phyloP scores from a whole-genome alignment of 148 eudicot genomes.

The Dysphania ambrosioides region DNA sequence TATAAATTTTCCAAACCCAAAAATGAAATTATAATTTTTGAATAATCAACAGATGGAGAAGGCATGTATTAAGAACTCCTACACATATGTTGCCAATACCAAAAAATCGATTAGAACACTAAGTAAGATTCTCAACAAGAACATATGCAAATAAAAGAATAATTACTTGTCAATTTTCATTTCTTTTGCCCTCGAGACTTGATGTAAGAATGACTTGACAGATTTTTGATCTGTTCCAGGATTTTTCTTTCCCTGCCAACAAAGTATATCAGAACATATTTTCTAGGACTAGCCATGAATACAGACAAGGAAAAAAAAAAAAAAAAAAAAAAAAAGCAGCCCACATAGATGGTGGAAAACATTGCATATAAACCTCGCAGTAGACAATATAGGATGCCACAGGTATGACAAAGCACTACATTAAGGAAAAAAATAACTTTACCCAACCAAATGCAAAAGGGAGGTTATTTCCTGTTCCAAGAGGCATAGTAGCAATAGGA shows the following conservation, averaged over 20 bases:
- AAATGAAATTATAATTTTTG: no score
- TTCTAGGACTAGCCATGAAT: not conserved
- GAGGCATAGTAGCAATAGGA: constrained; percentile 87
- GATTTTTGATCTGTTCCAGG: constrained; percentile 73
- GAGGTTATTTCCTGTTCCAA: constrained; percentile 96
- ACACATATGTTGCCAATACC: not conserved
- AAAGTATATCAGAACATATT: constrained; percentile 11
- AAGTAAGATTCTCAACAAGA: not conserved
- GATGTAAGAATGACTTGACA: constrained; percentile 58
- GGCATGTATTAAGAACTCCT: not conserved
- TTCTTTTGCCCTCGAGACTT: constrained; percentile 70
- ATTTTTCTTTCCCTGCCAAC: constrained; percentile 75
- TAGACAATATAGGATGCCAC: no score
- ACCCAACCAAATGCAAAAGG: constrained; percentile 99
- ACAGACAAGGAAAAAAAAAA: not conserved
- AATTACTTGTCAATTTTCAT: constrained; percentile 91
- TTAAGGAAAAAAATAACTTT: constrained; percentile 17
- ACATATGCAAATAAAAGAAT: constrained; percentile 4
- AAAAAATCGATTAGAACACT: not conserved
- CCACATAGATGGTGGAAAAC: not conserved
- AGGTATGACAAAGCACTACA: no score
- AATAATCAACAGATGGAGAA: no score
- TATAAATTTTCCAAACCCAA: no score
- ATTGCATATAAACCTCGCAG: not conserved
- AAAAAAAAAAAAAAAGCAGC: not conserved